Conservation (phyloP, 768 basidiomycete genomes). For the Rhodotorula toruloides region DNA sequence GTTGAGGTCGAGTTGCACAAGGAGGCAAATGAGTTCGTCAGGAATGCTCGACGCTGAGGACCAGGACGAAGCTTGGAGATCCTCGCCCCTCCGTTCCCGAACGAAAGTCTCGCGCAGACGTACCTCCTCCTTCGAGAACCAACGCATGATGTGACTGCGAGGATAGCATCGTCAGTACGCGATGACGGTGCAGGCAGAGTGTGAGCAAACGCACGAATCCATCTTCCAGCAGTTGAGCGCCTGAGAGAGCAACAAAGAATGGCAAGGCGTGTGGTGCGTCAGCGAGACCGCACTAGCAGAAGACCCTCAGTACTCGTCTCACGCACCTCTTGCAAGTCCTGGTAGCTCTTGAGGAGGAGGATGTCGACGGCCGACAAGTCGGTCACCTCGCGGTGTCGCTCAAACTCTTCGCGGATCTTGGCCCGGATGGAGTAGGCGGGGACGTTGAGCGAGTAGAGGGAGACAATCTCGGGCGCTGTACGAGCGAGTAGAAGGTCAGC, state of each 20-base stretch:
- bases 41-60: background rate
- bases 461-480: conserved; percentile 73
- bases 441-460: conserved; percentile 68
- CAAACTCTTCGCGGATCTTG: conserved; percentile 77
- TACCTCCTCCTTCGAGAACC: conserved; percentile 38
- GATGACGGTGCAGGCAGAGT: accelerated
- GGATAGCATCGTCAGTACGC: background rate
- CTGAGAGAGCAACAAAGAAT: background rate
- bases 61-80: too few species aligned
- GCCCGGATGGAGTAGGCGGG: conserved; percentile 73
- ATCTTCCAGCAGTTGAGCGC: conserved; percentile 42
- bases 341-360: conserved; percentile 72
- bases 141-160: conserved; percentile 30
- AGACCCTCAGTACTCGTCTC: background rate
- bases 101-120: background rate
- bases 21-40: background rate
- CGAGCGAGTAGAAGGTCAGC: conserved; percentile 1
- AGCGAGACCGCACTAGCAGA: background rate
- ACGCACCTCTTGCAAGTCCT: conserved; percentile 81
- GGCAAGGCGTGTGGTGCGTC: background rate
- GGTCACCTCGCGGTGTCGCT: conserved; percentile 72
- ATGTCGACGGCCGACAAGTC: conserved; percentile 80
- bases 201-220: conserved; percentile 20
- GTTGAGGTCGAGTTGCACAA: background rate
- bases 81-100: background rate